Evolutionary conservation across 352 stramenopile species (phyloP).

Genomic region (Phytophthora tentaculata): DNA sequence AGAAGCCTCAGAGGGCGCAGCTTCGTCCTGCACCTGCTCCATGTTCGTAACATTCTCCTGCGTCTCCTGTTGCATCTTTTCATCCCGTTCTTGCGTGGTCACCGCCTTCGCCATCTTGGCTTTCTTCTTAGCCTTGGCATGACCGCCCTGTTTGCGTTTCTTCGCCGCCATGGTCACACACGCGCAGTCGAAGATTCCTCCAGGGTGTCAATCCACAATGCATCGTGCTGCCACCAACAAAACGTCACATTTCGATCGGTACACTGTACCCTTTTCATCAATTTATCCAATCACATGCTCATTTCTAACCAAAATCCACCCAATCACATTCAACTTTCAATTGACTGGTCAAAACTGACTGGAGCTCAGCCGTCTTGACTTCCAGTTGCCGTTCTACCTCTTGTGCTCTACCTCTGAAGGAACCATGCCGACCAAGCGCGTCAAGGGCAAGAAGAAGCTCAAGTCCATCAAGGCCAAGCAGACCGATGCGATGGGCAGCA

Average conservation of each 20-base stretch:
- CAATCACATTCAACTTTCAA: constrained; percentile 17
- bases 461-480: constrained; percentile 92
- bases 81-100: constrained; percentile 11
- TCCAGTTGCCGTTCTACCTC: constrained; percentile 11
- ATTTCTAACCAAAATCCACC: constrained; percentile 8
- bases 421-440: constrained; percentile 85
- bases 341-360: constrained; percentile 27
- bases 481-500: constrained; percentile 85
- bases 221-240: constrained; percentile 5
- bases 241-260: constrained; percentile 1
- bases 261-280: constrained; percentile 17
- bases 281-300: constrained; percentile 16
- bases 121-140: constrained; percentile 56
- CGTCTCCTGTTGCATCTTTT: constrained; percentile 14
- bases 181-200: constrained; percentile 9
- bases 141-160: constrained; percentile 64
- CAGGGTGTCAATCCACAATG: constrained; percentile 14
- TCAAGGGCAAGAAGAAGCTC: constrained; percentile 91
- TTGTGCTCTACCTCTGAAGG: not conserved
- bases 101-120: constrained; percentile 25
- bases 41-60: constrained; percentile 29
- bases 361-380: constrained; percentile 11
- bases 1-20: constrained; percentile 7
- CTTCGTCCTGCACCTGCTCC: constrained; percentile 7
- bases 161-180: constrained; percentile 50